Conservation (phyloP, 257 asterid species). For the Solanum tacnaense region DNA sequence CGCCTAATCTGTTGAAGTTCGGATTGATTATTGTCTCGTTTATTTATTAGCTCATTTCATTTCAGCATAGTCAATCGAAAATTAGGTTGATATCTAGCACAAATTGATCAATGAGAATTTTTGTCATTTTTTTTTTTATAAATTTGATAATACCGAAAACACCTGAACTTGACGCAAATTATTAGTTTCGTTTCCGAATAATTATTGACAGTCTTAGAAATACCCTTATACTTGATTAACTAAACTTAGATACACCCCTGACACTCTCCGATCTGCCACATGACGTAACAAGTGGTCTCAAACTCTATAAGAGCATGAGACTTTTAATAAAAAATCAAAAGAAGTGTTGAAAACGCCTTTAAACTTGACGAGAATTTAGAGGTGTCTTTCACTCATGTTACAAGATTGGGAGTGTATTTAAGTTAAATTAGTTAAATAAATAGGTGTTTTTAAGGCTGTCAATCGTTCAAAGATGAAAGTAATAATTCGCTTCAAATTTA, state of each 20-base stretch:
- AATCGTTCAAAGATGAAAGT: no score
- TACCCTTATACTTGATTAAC: no score
- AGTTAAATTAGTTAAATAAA: not conserved
- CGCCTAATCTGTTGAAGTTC: not conserved
- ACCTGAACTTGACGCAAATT: fast-evolving
- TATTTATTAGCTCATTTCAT: not conserved
- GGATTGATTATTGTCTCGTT: not conserved
- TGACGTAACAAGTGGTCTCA: not conserved
- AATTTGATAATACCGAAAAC: not conserved
- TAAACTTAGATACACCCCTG: no score
- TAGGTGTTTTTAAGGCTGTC: no score
- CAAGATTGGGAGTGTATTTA: not conserved
- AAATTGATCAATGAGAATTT: not conserved
- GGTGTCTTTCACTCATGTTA: not conserved
- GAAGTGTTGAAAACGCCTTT: not conserved
- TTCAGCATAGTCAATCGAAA: not conserved
- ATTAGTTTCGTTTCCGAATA: no score
- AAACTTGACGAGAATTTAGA: not conserved
- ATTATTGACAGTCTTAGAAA: no score
- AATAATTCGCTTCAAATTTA: no score
- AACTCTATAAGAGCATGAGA: not conserved
- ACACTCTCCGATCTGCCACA: not conserved
- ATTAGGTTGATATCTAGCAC: not conserved
- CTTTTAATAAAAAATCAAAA: not conserved
- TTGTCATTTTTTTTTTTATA: not conserved